Evolutionary conservation across 768 basidiomycete species (phyloP), one percentile per base, ranked within the genome.

Genomic region (Phlebiopsis flavidoalba): DNA sequence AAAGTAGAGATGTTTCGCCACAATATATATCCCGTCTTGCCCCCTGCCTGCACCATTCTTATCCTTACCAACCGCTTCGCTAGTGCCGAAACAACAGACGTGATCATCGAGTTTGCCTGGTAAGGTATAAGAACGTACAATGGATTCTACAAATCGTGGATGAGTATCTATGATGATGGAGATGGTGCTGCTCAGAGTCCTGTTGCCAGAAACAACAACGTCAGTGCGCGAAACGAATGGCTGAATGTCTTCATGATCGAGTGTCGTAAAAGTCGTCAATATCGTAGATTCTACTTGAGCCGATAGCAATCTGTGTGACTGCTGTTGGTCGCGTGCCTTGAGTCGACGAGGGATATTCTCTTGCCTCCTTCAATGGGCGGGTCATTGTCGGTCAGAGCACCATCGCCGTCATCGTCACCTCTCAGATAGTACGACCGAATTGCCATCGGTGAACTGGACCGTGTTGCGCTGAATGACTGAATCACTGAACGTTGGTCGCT

Each of bases 401-500:
- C 57, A 82, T 81, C 56, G 79, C 81, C 50, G n/a, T 75, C 76
- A 5, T 79, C 83, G 47, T 86, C 87, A 65, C 87, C n/a, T 88
- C 64, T 87, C 87, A 2, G 83, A 81, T 22, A 63, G n/a, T 57
- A 6, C 77, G 73, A 57, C 79, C 69, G 24, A n/a, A n/a, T n/a
- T 81, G 73, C 37, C 80, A n/a, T n/a, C n/a, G n/a, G 71, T 57
- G 81, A 79, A n/a, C n/a, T n/a, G 40, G 82, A 64, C 11, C 76
- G 75, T 1, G n/a, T n/a, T n/a, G 85, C 84, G 56, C 87, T 80
- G 73, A n/a, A 88, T 83, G 64, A n/a, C 86, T 88, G 64, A 86
- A n/a, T 6, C 26, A 31, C 26, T n/a, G n/a, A n/a, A 31, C 26
- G 26, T 31, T n/a, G n/a, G 26, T 2, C 77, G 2, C 86, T 81